Base-by-base conservation (phyloP, 179 eudicot species). In the Pouteria campechiana region DNA sequence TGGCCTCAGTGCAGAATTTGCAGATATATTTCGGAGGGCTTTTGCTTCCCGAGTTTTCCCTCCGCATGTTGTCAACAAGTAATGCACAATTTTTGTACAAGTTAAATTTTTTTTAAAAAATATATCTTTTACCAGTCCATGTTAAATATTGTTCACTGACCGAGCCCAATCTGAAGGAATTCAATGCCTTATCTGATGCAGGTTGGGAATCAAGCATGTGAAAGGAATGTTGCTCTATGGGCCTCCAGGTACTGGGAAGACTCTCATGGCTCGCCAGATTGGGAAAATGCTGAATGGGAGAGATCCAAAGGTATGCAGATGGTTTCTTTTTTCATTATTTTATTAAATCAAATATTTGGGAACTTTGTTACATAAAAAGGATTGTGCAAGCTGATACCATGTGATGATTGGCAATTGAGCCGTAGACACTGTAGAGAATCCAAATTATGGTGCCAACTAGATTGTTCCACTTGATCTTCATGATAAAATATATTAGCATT, bases 231-330 rank as follows among this genome's bases (percentile, higher is more conserved):
- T 92, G 71, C 96, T 87, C 35, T 73, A 46, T 77, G 99, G 99
- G 29, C 99, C 99, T 48, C 99, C 96, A 69, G 98, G 96, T 57
- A 90, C 98, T 33, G 98, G 98, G 35, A 87, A 90, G 76, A 90
- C 98, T 31, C 50, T 86, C 48, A 79, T 87, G 94, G 98, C 98
- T 46, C 92, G 98, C 12, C 98, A 90, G 59, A 90, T 90, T 46
- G 98, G 98, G 24, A 90, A 90, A 64, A 77, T 90, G 82, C 69
- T 90, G 35, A 82, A 90, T 63, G 98, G 96, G 25, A 90, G 78
- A 61, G 98, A 90, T 7, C 96, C 98, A 29, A 90, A 90, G 93
- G 93, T 75, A 63, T 35, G 35, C 33, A 9, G 14, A 20, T 36
- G 41, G 28, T 25, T 56, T 44, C 35, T 18, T 44, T 17, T 28